Evolutionary conservation across 2,329 filamentous ascomycete species (phyloP), one percentile per base, ranked within the genome.

Genomic region (Nothophaeocryptopus gaeumannii): DNA sequence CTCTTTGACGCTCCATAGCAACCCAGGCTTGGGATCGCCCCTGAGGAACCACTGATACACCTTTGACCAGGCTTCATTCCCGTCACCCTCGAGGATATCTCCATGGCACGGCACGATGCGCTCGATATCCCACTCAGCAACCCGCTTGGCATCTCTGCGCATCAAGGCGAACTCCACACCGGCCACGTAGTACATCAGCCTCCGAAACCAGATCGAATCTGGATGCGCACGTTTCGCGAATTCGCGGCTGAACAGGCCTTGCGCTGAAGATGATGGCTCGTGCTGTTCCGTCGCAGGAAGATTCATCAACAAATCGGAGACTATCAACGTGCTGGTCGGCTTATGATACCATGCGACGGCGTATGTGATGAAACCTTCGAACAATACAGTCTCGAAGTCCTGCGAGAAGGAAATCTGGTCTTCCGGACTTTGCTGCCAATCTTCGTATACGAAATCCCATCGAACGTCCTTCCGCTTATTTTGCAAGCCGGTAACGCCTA

Each of bases 291-390:
- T 47, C 13, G 40, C 45, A 26, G 48, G 53, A 16, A 55, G 14
- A 8, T 55, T 55, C 53, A 55, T 55, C 20, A 55, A 29, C 5
- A 55, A 20, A 31, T 55, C 53, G 5, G 45, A 49, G 5, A 49
- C 41, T 15, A 55, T 43, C 7, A 55, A 35, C 5, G 53, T 55
- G 13, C 43, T 49, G 32, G 45, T 55, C 16, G 48, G 41, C 39
- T 49, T 55, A 20, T 55, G 53, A 41, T 52, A 52, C 53, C 53
- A 55, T 14, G 53, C 53, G 15, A 51, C 40, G 9, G 44, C 47
- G 20, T 55, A 46, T 16, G 53, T 55, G 49, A 52, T 55, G 53
- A 55, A 55, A 30, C 53, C 53, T 15, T 51, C 45, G 38, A 55
- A 55, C 5, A 55, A 42, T 3, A 55, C 48, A 5, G 48, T 55